phyloP scores from a whole-genome alignment of 2,329 filamentous ascomycete genomes.

The Ascochyta lentis region DNA sequence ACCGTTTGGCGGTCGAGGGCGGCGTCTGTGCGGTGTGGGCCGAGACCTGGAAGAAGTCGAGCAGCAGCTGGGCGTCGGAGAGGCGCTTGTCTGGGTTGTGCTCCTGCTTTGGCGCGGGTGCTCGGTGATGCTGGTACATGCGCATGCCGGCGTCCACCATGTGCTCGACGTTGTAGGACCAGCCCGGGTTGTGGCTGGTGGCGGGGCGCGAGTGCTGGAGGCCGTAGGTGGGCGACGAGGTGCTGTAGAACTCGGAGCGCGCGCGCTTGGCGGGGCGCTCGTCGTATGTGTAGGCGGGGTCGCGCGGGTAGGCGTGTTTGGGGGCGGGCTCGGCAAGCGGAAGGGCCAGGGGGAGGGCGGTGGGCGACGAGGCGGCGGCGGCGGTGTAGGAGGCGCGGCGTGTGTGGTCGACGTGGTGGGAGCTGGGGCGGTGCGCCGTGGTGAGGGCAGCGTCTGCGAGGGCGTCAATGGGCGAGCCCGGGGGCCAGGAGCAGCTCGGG shows the following conservation, averaged over 20 bases:
- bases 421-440: slow-evolving; percentile 47
- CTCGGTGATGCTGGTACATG: slow-evolving; percentile 35
- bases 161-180: slow-evolving; percentile 50
- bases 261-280: slow-evolving; percentile 66
- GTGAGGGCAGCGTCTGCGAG: slow-evolving; percentile 52
- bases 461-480: slow-evolving; percentile 52
- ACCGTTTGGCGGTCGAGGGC: slow-evolving; percentile 37
- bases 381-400: slow-evolving; percentile 31
- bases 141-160: slow-evolving; percentile 44
- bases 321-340: slow-evolving; percentile 31
- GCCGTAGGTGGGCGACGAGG: slow-evolving; percentile 46
- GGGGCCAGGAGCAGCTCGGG: slow-evolving; percentile 32
- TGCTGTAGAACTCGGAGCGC: slow-evolving; percentile 63
- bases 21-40: slow-evolving; percentile 38
- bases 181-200: slow-evolving; percentile 54
- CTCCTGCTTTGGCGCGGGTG: slow-evolving; percentile 31
- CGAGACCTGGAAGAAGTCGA: slow-evolving; percentile 50
- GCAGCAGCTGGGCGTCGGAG: slow-evolving; percentile 55
- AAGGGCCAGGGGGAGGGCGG: slow-evolving; percentile 25
- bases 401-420: slow-evolving; percentile 25
- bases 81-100: slow-evolving; percentile 43
- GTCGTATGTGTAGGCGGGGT: slow-evolving; percentile 24
- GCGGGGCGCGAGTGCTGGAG: slow-evolving; percentile 50
- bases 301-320: slow-evolving; percentile 27
- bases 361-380: slow-evolving; percentile 29